These are phyloP conservation scores for Gymnopilus junonius DNA, from an alignment of 768 basidiomycete species.

Conservation along the genomic window DNA sequence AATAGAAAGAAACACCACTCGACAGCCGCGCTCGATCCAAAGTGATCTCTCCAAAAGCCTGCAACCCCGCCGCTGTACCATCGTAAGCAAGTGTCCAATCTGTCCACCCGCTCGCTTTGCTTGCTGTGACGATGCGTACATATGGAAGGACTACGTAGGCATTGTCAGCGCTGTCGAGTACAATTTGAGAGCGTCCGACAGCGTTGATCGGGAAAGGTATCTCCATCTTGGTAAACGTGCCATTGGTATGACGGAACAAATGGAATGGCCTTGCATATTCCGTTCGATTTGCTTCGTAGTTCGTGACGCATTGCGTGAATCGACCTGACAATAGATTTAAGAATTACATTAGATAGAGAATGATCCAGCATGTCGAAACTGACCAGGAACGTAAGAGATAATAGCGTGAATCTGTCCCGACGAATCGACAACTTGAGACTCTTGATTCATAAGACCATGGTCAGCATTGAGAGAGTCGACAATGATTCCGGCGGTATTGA, in stretches of 20 bases:
- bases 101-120: conserved; percentile 47
- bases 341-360: neutral
- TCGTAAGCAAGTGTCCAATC: conserved; percentile 52
- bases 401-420: conserved; percentile 47
- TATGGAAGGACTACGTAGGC: conserved; percentile 49
- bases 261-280: conserved; percentile 46
- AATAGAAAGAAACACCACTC: conserved; percentile 42
- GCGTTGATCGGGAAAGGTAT: conserved; percentile 47
- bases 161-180: conserved; percentile 45
- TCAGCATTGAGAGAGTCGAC: conserved; percentile 49
- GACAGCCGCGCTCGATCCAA: conserved; percentile 44
- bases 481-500: conserved; percentile 47
- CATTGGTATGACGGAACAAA: conserved; percentile 42
- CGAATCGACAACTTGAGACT: conserved; percentile 51
- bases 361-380: neutral
- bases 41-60: conserved; percentile 51
- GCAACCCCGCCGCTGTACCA: conserved; percentile 41
- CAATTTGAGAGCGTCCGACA: conserved; percentile 51
- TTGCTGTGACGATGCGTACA: conserved; percentile 47
- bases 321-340: conserved; percentile 40
- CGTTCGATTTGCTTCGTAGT: conserved; percentile 43
- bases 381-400: conserved; percentile 54
- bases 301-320: conserved; percentile 49
- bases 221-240: conserved; percentile 48
- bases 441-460: conserved; percentile 57